Base-by-base conservation (phyloP, 1,284 basidiomycete genomes). In the Bjerkandera adusta region DNA sequence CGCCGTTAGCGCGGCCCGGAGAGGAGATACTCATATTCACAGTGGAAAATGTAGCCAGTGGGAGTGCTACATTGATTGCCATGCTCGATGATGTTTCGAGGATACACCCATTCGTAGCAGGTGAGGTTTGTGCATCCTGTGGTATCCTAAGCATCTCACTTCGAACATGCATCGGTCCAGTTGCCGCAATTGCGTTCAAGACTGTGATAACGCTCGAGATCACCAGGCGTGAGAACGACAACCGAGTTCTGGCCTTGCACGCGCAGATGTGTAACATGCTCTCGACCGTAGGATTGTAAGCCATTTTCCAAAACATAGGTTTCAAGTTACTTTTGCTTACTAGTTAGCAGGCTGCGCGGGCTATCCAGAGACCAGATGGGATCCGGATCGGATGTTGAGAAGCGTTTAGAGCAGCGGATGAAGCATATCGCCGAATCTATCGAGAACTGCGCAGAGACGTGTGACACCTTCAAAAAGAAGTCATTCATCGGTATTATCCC, bases 191-290 rank as follows among this genome's bases (percentile, higher is more conserved):
- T 6, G 36, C 36, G 8, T 38, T 38, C 24, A 38, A 38, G 36
- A 15, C 36, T 4, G 36, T 25, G 22, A 7, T 38, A 11, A 26
- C 24, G 11, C 36, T 38, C 3, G 36, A 38, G 36, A 38, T 38
- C 7, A 38, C 36, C 5, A 21, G 36, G 21, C 36, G 22, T 3
- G 22, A 38, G 24, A 38, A 38, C n/a, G 36, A 38, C 22, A 38
- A 26, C 12, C 36, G 36, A 4, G 22, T 38, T 8, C n/a, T 38
- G 6, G 5, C 4, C 22, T 15, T 38, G 36, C 36, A 38, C n/a
- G 36, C 36, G 5, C 22, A 38, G 5, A 38, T 38, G 36, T 38
- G 36, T n/a, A 38, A 26, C 22, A 38, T 26, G 22, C 24, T 38
- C 22, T 5, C 5, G 5, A 7, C 15, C 5, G 36, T 38, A 15